Percentiles rank a stretch among this genome's conserved stretches.
Conservation (phyloP, 768 basidiomycete species). For the Lactarius tabidus region DNA sequence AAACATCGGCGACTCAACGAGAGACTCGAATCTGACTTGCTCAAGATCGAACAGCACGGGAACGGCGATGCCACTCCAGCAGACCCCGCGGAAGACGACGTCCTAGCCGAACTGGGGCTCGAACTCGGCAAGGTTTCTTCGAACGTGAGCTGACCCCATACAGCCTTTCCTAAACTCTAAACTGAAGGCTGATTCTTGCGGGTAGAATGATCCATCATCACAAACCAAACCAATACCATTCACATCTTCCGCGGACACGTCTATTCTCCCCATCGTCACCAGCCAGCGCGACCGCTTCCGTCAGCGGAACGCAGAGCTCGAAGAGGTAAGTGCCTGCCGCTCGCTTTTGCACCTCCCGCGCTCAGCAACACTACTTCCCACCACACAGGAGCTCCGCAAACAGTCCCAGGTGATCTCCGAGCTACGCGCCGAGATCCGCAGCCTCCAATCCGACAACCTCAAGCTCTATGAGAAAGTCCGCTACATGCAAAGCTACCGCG, state of each 20-base stretch:
- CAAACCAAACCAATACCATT: constrained; percentile 67
- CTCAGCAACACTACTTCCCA: not conserved
- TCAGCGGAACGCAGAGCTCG: constrained; percentile 93
- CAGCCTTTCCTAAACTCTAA: not conserved
- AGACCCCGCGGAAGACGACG: constrained; percentile 42
- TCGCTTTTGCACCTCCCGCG: not conserved
- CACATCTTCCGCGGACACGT: constrained; percentile 76
- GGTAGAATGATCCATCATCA: constrained; percentile 30
- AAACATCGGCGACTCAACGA: constrained; percentile 82
- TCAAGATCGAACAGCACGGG: constrained; percentile 69
- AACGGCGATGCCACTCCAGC: constrained; percentile 30
- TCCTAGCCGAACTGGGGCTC: constrained; percentile 56
- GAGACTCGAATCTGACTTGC: constrained; percentile 85
- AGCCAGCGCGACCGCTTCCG: constrained; percentile 97
- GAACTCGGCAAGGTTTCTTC: constrained; percentile 49
- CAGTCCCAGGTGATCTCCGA: constrained; percentile 95
- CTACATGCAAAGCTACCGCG: constrained; percentile 96
- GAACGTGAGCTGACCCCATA: constrained; percentile 13
- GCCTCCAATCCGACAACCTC: constrained; percentile 90
- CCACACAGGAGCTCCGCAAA: constrained; percentile 80
- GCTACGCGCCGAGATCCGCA: constrained; percentile 87
- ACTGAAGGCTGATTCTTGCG: not conserved
- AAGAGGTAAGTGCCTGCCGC: constrained; percentile 61
- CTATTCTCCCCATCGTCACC: constrained; percentile 97
- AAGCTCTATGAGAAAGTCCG: constrained; percentile 99